Percentiles rank a stretch among this genome's conserved stretches.
phyloP scores from a whole-genome alignment of 768 basidiomycete species.

The Pleurotus ostreatus region DNA sequence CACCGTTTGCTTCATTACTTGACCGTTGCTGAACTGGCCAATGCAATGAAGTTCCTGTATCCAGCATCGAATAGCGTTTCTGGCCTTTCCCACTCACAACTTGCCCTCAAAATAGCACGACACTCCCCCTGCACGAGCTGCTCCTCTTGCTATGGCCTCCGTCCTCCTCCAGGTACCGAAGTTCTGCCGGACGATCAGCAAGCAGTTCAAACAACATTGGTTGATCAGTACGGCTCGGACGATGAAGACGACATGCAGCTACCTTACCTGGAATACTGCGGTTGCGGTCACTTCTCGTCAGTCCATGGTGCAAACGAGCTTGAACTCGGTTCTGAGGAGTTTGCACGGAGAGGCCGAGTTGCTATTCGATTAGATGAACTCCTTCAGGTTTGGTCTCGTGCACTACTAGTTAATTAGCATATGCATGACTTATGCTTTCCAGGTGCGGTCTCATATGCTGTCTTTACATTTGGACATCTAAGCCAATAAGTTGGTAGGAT shows the following conservation, averaged over 20 bases:
- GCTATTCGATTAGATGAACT: conserved; percentile 81
- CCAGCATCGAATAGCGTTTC: conserved; percentile 54
- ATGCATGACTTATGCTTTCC: no score
- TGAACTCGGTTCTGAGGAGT: conserved; percentile 56
- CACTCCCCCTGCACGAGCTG: conserved; percentile 73
- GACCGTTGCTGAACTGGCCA: not conserved
- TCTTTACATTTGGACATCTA: not conserved
- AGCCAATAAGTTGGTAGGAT: conserved; percentile 43
- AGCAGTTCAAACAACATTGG: conserved; percentile 43
- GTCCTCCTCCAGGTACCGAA: conserved; percentile 54
- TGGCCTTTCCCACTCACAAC: conserved; percentile 42
- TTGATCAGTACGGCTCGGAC: conserved; percentile 66
- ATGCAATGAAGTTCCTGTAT: conserved; percentile 60
- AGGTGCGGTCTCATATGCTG: not conserved
- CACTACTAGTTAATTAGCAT: conserved; percentile 3
- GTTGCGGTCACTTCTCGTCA: conserved; percentile 62
- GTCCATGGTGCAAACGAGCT: conserved; percentile 66
- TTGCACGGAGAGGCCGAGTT: conserved; percentile 66
- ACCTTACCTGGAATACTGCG: conserved; percentile 56
- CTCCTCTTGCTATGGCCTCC: conserved; percentile 62
- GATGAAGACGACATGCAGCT: conserved; percentile 49
- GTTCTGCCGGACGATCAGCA: conserved; percentile 54
- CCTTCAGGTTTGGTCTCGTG: conserved; percentile 55
- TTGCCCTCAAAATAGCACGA: conserved; percentile 77
- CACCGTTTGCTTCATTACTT: no score